phyloP scores from a whole-genome alignment of 306 rosid genomes.

The Quercus dentata region DNA sequence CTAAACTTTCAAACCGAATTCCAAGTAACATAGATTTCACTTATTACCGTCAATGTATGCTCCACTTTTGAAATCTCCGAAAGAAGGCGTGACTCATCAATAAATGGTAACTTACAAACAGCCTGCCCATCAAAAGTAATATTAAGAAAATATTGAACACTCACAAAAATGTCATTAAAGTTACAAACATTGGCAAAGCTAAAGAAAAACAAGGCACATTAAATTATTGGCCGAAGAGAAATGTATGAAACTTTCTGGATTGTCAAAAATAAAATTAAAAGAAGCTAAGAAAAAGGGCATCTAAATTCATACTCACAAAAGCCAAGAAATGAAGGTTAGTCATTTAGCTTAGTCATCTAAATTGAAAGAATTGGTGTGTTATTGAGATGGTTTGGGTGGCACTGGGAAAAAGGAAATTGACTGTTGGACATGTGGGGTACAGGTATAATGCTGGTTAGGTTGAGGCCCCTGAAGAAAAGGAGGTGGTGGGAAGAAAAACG shows the following conservation, averaged over 20 bases:
- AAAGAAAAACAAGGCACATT: neutral
- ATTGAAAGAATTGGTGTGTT: neutral
- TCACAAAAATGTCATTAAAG: neutral
- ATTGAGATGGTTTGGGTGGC: too few relatives aligned
- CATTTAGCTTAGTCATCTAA: too few relatives aligned
- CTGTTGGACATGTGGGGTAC: too few relatives aligned
- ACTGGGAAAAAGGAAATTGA: too few relatives aligned
- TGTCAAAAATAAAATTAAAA: neutral
- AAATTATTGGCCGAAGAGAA: neutral
- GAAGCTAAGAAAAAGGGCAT: neutral
- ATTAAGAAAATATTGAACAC: neutral
- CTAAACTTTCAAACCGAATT: neutral
- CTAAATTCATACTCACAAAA: neutral
- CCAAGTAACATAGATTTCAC: neutral
- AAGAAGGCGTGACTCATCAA: conserved; percentile 25
- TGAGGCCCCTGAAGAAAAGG: too few relatives aligned
- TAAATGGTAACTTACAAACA: conserved; percentile 27
- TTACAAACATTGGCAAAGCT: neutral
- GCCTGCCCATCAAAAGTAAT: conserved; percentile 13
- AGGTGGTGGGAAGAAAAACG: too few relatives aligned
- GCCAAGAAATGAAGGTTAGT: neutral
- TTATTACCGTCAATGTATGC: conserved; percentile 25
- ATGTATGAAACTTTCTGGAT: neutral
- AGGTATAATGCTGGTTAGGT: too few relatives aligned
- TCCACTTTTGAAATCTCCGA: conserved; percentile 26